Evolutionary conservation across 106 monocot genomes (phyloP).

Genomic region (Dioscorea alata): DNA sequence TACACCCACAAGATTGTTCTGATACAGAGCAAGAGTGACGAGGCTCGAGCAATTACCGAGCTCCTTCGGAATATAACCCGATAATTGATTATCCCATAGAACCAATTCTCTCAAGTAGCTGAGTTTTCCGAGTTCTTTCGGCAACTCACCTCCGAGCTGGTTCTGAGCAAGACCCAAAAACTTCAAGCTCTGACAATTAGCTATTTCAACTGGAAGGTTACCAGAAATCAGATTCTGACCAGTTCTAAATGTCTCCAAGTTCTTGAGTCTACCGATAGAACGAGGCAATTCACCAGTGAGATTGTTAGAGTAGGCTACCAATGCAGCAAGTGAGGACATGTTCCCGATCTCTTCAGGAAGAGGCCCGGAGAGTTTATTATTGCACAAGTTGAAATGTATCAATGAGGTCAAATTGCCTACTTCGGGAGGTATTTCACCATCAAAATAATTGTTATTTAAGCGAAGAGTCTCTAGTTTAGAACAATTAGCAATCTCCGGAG

Average conservation of each 20-base stretch:
- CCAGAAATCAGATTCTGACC: slow-evolving; percentile 84
- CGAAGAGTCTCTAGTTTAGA: slow-evolving; percentile 40
- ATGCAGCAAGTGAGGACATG: slow-evolving; percentile 43
- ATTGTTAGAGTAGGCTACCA: slow-evolving; percentile 79
- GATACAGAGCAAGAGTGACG: slow-evolving; percentile 66
- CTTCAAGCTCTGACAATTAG: slow-evolving; percentile 47
- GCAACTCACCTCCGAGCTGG: slow-evolving; percentile 53
- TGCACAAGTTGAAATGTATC: slow-evolving; percentile 57
- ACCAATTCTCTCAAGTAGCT: slow-evolving; percentile 47
- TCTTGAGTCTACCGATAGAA: slow-evolving; percentile 71
- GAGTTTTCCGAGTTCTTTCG: slow-evolving; percentile 63
- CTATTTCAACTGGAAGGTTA: slow-evolving; percentile 61
- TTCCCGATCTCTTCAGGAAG: slow-evolving; percentile 76
- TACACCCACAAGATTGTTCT: slow-evolving; percentile 69
- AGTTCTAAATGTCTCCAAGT: slow-evolving; percentile 43
- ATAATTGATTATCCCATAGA: slow-evolving; percentile 61
- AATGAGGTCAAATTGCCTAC: slow-evolving; percentile 51
- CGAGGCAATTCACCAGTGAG: slow-evolving; percentile 61
- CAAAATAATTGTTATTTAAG: slow-evolving; percentile 73
- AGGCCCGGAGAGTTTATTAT: slow-evolving; percentile 69
- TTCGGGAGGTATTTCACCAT: slow-evolving; percentile 57
- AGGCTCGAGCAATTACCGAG: slow-evolving; percentile 69
- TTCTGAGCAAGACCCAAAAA: slow-evolving; percentile 88
- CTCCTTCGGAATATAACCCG: slow-evolving; percentile 63
- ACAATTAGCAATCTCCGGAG: slow-evolving; percentile 62